These are phyloP conservation scores for Crataegus laevigata DNA, from an alignment of 306 rosid species.

Conservation along the genomic window DNA sequence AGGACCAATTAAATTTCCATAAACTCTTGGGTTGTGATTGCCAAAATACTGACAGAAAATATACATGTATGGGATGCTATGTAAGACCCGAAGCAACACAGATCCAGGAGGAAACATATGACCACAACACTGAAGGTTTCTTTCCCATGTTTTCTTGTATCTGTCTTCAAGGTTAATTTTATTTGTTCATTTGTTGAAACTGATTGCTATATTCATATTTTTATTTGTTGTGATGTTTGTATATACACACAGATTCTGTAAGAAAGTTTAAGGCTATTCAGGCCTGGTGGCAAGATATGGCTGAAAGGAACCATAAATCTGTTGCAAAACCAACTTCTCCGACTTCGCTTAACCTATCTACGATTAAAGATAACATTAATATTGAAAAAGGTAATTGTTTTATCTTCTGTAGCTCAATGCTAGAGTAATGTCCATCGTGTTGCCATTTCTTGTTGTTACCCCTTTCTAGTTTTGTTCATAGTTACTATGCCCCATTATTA, in stretches of 20 bases:
- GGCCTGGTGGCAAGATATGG: slow-evolving; percentile 93
- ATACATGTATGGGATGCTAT: slow-evolving; percentile 33
- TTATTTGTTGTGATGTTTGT: background rate
- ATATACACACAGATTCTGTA: slow-evolving; percentile 45
- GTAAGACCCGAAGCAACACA: slow-evolving; percentile 32
- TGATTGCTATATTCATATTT: background rate
- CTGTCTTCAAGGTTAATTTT: background rate
- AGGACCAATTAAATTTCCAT: slow-evolving; percentile 81
- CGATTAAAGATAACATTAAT: slow-evolving; percentile 13
- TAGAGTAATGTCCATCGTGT: too few species aligned
- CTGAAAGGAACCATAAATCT: slow-evolving; percentile 42
- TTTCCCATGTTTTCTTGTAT: slow-evolving; percentile 8
- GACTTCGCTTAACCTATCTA: slow-evolving; percentile 17
- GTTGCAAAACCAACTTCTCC: slow-evolving; percentile 30
- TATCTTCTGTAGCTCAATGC: background rate
- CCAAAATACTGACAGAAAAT: slow-evolving; percentile 41
- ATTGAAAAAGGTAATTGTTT: slow-evolving; percentile 39
- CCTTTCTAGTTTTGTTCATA: background rate
- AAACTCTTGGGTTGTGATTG: slow-evolving; percentile 62
- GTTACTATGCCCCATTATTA: background rate
- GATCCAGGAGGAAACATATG: slow-evolving; percentile 27
- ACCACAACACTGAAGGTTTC: slow-evolving; percentile 48
- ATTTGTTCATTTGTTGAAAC: background rate
- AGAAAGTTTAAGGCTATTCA: slow-evolving; percentile 76
- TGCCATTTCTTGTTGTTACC: background rate